A percentile compares a stretch with the other conserved stretches of the same genome.
phyloP scores from a whole-genome alignment of 1,284 basidiomycete genomes.

The Tilletia indica region DNA sequence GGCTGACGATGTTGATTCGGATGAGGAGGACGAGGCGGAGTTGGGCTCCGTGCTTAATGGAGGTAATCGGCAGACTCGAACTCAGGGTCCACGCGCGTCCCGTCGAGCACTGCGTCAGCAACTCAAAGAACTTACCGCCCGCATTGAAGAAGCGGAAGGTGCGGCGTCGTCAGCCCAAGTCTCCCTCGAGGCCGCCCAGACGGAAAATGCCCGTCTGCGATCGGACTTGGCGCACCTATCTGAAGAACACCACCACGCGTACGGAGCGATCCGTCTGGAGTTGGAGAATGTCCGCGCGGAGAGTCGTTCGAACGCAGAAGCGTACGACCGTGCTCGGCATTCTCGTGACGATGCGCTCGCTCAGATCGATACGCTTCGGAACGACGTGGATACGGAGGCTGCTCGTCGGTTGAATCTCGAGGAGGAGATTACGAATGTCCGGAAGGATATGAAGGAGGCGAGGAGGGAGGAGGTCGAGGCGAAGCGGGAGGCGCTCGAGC shows the following conservation, averaged over 20 bases:
- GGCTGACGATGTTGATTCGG: conserved; percentile 24
- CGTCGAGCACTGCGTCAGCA: not conserved
- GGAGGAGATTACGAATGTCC: conserved; percentile 43
- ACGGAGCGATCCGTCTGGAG: conserved; percentile 17
- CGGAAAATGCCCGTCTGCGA: not conserved
- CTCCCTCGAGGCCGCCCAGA: conserved; percentile 1
- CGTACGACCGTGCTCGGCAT: conserved; percentile 3
- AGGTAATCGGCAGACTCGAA: conserved; percentile 15
- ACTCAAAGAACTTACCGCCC: not conserved
- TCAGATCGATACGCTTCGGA: not conserved
- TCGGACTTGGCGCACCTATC: not conserved
- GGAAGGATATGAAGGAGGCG: conserved; percentile 40
- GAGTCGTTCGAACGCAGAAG: conserved; percentile 7
- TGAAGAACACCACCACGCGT: conserved; percentile 20
- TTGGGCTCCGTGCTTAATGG: not conserved
- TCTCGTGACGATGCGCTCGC: conserved; percentile 15
- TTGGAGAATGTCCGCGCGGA: conserved; percentile 26
- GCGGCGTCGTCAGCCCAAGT: not conserved
- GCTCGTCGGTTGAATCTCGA: conserved; percentile 47
- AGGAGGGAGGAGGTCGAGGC: conserved; percentile 34
- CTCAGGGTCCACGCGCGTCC: not conserved
- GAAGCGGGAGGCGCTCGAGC: conserved; percentile 37
- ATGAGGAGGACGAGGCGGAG: conserved; percentile 15
- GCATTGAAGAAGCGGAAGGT: not conserved
- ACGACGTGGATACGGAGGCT: conserved; percentile 37